A percentile compares a stretch with the other conserved stretches of the same genome.
phyloP scores from a whole-genome alignment of 139 green algal genomes.

The Desmodesmus armatus region DNA sequence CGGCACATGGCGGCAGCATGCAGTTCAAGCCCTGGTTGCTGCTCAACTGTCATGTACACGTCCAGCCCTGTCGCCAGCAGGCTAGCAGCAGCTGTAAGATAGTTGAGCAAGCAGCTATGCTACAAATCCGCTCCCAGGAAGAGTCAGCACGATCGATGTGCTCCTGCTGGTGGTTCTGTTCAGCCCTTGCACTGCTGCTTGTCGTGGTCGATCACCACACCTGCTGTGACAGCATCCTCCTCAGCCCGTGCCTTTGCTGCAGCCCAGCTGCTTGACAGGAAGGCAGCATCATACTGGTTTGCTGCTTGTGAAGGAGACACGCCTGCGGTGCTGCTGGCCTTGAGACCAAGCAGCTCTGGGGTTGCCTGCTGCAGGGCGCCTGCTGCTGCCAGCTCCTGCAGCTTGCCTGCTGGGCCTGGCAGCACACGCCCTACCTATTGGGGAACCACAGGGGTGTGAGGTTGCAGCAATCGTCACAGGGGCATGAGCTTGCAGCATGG shows the following conservation, averaged over 20 bases:
- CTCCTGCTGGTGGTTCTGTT: background rate
- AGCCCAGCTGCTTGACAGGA: background rate
- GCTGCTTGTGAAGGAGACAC: background rate
- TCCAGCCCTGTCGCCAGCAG: too few species aligned
- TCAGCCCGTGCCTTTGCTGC: background rate
- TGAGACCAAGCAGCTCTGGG: constrained; percentile 23
- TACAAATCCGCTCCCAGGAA: background rate
- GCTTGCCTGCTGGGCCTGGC: constrained; percentile 43
- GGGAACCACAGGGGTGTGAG: background rate
- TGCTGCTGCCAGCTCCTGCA: constrained; percentile 39
- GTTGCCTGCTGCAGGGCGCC: constrained; percentile 34
- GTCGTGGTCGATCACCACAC: background rate
- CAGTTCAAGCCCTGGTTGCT: too few species aligned
- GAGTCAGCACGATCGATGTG: background rate
- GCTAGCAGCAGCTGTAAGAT: too few species aligned
- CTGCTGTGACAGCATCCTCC: background rate
- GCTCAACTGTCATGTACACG: too few species aligned
- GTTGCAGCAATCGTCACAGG: too few species aligned
- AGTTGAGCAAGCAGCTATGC: too few species aligned
- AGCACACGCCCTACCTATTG: constrained; percentile 33
- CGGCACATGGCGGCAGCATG: too few species aligned
- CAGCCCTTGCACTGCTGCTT: background rate
- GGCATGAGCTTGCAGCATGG: too few species aligned
- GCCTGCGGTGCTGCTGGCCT: background rate
- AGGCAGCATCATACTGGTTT: background rate